Base-by-base conservation (phyloP, 2,329 filamentous ascomycete genomes). In the Gliomastix tumulicola region DNA sequence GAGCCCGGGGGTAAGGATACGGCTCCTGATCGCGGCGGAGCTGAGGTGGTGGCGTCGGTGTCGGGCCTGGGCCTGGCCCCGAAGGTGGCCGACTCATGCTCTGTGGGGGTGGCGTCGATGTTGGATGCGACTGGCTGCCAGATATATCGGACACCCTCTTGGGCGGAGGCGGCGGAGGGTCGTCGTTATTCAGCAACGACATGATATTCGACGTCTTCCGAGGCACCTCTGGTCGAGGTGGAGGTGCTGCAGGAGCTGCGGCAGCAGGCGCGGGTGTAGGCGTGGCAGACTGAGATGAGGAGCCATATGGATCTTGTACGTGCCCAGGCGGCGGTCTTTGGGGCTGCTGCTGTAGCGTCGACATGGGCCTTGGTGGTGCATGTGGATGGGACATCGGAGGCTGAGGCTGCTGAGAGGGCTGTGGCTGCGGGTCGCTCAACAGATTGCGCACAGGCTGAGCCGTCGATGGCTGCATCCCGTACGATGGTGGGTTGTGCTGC, bases 131-230 rank as follows among this genome's bases (percentile, higher is more conserved):
- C 10, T 59, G 51, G 13, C 49, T 49, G 35, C 50, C 49, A 10
- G 64, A 59, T 9, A 76, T 61, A 37, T 76, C 72, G 28, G 43
- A 57, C 21, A 76, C 58, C 21, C 72, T 64, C 54, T 76, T 76
- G 20, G 41, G 31, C 25, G 68, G 59, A n/a, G 66, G 66, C 7
- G 68, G 59, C 6, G 66, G 59, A 4, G 60, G 60, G 7, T 69
- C 66, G 36, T 80, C 77, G 42, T 80, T 74, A 45, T 79, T 79
- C 4, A 82, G 62, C 41, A 82, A 54, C 1, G 75, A 74, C 69
- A 80, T 78, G 42, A 82, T 68, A 43, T 63, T 81, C 12, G 76
- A 79, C 7, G 69, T 78, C 59, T 80, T 81, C n/a, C 71, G 66
- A 32, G 59, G 59, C 44, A 74, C 71, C 3, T 69, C 52, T 27